A percentile compares a stretch with the other conserved stretches of the same genome.
Conservation (phyloP, 2,329 filamentous ascomycete species). For the Colletotrichum trifolii region DNA sequence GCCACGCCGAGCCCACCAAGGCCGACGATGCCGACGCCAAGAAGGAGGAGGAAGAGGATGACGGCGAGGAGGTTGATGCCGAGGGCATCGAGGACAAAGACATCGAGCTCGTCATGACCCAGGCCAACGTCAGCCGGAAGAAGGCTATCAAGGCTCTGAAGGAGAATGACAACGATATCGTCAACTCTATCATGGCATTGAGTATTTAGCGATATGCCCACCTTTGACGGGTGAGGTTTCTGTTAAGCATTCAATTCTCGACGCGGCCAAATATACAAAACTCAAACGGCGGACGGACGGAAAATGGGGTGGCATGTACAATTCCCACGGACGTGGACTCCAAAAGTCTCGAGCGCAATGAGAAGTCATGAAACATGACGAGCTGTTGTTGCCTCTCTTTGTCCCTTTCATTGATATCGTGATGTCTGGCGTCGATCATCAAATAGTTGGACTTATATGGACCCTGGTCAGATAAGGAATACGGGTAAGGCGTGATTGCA, state of each 20-base stretch:
- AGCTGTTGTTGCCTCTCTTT: constrained; percentile 7
- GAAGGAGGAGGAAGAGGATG: constrained; percentile 86
- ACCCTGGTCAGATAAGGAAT: too few relatives aligned
- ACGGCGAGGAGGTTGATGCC: constrained; percentile 95
- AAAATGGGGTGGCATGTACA: constrained; percentile 41
- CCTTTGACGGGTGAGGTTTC: constrained; percentile 10
- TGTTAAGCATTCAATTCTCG: constrained; percentile 27
- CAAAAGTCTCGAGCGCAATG: constrained; percentile 35
- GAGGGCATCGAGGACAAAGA: constrained; percentile 97
- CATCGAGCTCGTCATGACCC: constrained; percentile 98
- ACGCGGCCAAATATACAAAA: constrained; percentile 23
- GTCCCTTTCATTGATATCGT: neutral
- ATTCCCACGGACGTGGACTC: constrained; percentile 36
- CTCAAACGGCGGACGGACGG: constrained; percentile 34
- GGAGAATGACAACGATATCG: constrained; percentile 99
- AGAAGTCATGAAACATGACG: constrained; percentile 35
- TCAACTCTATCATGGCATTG: constrained; percentile 99
- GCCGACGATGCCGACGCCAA: constrained; percentile 74
- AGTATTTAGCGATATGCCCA: constrained; percentile 71
- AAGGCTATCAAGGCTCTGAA: constrained; percentile 98
- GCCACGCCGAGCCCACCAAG: constrained; percentile 76
- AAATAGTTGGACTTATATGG: too few relatives aligned
- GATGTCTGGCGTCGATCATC: neutral
- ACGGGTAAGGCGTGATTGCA: too few relatives aligned
- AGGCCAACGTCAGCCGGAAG: constrained; percentile 95